Conservation (phyloP, 805 yeast species). For the Wickerhamiella kazuoi region DNA sequence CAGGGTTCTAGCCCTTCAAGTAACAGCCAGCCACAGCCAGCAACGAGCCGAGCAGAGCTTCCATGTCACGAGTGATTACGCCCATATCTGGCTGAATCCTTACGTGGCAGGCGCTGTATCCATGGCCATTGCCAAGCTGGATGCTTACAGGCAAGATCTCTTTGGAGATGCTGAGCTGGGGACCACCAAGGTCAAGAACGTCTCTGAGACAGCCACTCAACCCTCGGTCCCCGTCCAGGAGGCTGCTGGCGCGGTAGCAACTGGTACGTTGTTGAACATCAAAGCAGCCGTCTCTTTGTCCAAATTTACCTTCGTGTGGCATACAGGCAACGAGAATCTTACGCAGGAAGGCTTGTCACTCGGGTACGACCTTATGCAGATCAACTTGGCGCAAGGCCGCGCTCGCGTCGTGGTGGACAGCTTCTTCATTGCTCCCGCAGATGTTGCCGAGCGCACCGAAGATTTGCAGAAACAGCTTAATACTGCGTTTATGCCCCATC, state of each 20-base stretch:
- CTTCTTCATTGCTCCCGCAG: slow-evolving; percentile 47
- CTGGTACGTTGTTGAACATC: background rate
- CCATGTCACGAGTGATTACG: slow-evolving; percentile 5
- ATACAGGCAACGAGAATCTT: slow-evolving; percentile 14
- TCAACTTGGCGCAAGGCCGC: slow-evolving; percentile 38
- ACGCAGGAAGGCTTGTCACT: slow-evolving; percentile 49
- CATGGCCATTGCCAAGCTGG: background rate
- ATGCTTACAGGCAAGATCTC: background rate
- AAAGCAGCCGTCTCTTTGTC: slow-evolving; percentile 14
- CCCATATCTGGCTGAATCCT: slow-evolving; percentile 2
- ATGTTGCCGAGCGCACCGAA: slow-evolving; percentile 22
- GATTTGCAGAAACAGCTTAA: slow-evolving; percentile 17
- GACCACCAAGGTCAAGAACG: background rate
- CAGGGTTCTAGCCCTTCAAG: slow-evolving; percentile 3
- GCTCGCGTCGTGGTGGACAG: slow-evolving; percentile 56
- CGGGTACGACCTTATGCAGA: slow-evolving; percentile 61
- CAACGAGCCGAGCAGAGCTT: slow-evolving; percentile 1
- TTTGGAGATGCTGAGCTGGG: background rate
- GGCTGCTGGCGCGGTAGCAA: too few species aligned
- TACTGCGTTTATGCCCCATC: slow-evolving; percentile 16
- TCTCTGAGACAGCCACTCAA: background rate
- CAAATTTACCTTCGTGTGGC: slow-evolving; percentile 63
- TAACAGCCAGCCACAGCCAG: slow-evolving; percentile 1
- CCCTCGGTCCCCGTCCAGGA: background rate
- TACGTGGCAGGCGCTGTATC: slow-evolving; percentile 2